Base-by-base conservation (phyloP, 2,329 filamentous ascomycete species). In the Colletotrichum euphorbiae region DNA sequence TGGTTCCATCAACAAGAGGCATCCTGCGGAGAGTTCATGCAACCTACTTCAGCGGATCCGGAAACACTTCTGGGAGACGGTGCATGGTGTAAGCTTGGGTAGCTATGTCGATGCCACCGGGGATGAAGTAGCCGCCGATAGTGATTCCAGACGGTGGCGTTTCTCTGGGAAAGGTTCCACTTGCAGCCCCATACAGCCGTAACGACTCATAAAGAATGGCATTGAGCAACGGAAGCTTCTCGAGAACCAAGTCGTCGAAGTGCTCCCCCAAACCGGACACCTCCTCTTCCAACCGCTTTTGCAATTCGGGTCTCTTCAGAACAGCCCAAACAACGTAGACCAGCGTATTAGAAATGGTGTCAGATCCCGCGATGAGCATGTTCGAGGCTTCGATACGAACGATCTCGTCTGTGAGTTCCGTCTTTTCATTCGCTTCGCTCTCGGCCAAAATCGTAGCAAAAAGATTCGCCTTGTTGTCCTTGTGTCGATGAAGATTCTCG, bases 281-380 rank as follows among this genome's bases (percentile, higher is more conserved):
- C 69, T 82, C 80, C 1, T 73, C 66, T 0, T 80, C 71, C 0
- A 85, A 73, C 3, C 66, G 70, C 2, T 73, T 70, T 45, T 75
- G 75, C 15, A 82, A 65, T 0, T 72, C 61, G 0, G 77, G 75
- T 24, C 75, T 69, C n/a, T 71, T 67, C 60, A 76, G 78, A 11
- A 83, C 72, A 3, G 74, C 72, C 80, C 80, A 85, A 6, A 81
- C 71, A 0, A 84, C 73, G 62, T 85, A 87, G 0, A 84, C 86
- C 31, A 87, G 69, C 0, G 82, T 82, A 12, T 79, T 78, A 1
- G 84, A 80, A 0, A 85, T 86, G 0, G 85, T 87, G 66, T 87
- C 84, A 42, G 79, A 84, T 2, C 85, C 85, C 0, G 84, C 85
- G 6, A 83, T 67, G 56, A 87, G 86, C 70, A 83, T 84, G 0